phyloP scores from a whole-genome alignment of 768 basidiomycete genomes.

The Hericium coralloides region DNA sequence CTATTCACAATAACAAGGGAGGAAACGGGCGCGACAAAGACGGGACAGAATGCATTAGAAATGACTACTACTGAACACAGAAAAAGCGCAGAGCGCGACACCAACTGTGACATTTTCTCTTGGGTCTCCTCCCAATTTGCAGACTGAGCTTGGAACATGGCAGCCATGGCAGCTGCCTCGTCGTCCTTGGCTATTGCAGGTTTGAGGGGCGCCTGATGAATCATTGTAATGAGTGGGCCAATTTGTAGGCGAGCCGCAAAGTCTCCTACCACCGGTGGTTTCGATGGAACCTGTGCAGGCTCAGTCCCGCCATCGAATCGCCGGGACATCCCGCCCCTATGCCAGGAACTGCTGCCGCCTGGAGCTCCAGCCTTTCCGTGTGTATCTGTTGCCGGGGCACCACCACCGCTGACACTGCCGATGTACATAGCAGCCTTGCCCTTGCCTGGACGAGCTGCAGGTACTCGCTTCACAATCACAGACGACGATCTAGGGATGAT shows the following conservation, averaged over 20 bases:
- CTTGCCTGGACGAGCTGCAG: constrained; percentile 71
- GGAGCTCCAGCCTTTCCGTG: constrained; percentile 17
- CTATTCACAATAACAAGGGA: constrained; percentile 30
- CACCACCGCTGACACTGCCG: constrained; percentile 31
- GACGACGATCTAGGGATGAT: constrained; percentile 94
- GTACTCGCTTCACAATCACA: constrained; percentile 86
- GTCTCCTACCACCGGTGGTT: background rate
- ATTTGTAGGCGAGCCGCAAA: background rate
- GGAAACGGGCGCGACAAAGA: constrained; percentile 3
- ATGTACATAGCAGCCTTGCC: constrained; percentile 77
- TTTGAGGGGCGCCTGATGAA: constrained; percentile 25
- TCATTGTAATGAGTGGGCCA: background rate
- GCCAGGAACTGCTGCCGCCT: constrained; percentile 40
- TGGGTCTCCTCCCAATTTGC: constrained; percentile 98
- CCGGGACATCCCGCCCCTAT: constrained; percentile 62
- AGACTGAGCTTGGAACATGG: constrained; percentile 92
- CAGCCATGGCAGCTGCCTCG: constrained; percentile 93
- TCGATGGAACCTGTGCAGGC: background rate
- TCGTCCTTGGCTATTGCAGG: constrained; percentile 46
- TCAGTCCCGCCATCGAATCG: constrained; percentile 60
- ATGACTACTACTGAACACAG: constrained; percentile 56
- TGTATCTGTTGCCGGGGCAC: constrained; percentile 36
- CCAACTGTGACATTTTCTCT: constrained; percentile 99
- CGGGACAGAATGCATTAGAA: constrained; percentile 59
- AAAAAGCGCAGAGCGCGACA: constrained; percentile 49